Percentiles rank a stretch among this genome's conserved stretches.
These are phyloP conservation scores for Fusarium falciforme DNA, from an alignment of 2,329 filamentous ascomycete species.

Conservation along the genomic window DNA sequence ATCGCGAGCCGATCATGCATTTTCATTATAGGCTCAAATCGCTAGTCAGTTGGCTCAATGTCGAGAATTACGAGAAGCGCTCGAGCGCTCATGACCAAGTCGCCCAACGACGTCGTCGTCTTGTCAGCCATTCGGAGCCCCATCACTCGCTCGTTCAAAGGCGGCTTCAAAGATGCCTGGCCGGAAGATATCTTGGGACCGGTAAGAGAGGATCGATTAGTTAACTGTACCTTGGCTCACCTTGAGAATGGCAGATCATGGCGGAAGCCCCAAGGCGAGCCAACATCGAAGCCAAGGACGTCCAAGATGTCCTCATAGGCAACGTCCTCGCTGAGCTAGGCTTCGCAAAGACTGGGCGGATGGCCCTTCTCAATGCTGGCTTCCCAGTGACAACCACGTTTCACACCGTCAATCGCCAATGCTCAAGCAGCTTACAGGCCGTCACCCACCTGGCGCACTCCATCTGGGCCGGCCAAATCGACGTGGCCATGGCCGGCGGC, in stretches of 20 bases:
- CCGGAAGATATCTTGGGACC: slow-evolving; percentile 85
- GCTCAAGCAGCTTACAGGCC: slow-evolving; percentile 80
- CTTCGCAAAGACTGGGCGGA: slow-evolving; percentile 87
- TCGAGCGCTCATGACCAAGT: slow-evolving; percentile 59
- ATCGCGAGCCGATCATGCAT: background rate
- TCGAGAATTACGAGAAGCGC: background rate
- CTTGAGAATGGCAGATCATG: background rate
- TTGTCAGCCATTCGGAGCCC: slow-evolving; percentile 91
- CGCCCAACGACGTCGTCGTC: slow-evolving; percentile 84
- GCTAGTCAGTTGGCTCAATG: background rate
- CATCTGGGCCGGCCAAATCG: slow-evolving; percentile 78
- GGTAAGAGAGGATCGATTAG: slow-evolving; percentile 49
- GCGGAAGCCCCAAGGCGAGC: slow-evolving; percentile 45
- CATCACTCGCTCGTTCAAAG: slow-evolving; percentile 83
- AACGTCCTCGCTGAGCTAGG: slow-evolving; percentile 91
- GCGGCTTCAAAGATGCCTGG: slow-evolving; percentile 85
- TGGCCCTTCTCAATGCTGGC: slow-evolving; percentile 86
- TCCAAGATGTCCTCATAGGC: slow-evolving; percentile 83
- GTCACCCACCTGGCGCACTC: slow-evolving; percentile 79
- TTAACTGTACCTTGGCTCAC: accelerated
- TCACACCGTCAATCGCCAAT: slow-evolving; percentile 89
- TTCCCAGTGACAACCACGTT: slow-evolving; percentile 78
- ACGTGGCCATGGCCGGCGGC: slow-evolving; percentile 81
- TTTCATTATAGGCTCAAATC: background rate
- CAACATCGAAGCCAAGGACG: slow-evolving; percentile 65